Percentiles rank a stretch among this genome's conserved stretches.
These are phyloP conservation scores for Saturnispora dispora DNA, from an alignment of 805 yeast genomes.

Conservation along the genomic window DNA sequence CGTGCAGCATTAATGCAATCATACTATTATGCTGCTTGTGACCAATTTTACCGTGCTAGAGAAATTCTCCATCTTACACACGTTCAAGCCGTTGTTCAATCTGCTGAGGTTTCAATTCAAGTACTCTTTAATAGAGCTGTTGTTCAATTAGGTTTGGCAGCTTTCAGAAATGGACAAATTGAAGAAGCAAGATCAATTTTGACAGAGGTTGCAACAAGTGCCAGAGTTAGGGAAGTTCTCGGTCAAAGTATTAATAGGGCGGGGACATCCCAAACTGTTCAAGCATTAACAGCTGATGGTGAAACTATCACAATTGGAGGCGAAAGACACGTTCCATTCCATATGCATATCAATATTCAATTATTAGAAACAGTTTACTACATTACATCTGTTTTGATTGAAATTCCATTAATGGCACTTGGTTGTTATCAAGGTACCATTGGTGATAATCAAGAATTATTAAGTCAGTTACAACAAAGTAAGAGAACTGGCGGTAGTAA, in stretches of 20 bases:
- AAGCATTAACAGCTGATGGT: conserved; percentile 8
- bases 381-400: conserved; percentile 81
- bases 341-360: conserved; percentile 95
- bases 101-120: conserved; percentile 79
- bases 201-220: conserved; percentile 79
- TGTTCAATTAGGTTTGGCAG: conserved; percentile 92
- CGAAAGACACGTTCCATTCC: conserved; percentile 89
- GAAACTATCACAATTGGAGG: conserved; percentile 10
- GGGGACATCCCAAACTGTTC: conserved; percentile 44
- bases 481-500: conserved; percentile 29
- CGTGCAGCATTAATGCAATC: conserved; percentile 79
- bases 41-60: conserved; percentile 75
- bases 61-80: conserved; percentile 83
- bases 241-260: conserved; percentile 68
- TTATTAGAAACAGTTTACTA: conserved; percentile 88
- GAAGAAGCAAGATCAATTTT: conserved; percentile 80
- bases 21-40: conserved; percentile 86
- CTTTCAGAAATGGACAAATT: conserved; percentile 83
- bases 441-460: conserved; percentile 10
- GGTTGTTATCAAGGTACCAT: conserved; percentile 29
- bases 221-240: conserved; percentile 80
- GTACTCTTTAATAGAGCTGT: conserved; percentile 90
- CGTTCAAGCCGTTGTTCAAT: conserved; percentile 71
- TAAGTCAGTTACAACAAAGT: conserved; percentile 12
- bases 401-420: conserved; percentile 77